Conservation (phyloP, 2,329 filamentous ascomycete genomes). For the Pseudogymnoascus sp. region DNA sequence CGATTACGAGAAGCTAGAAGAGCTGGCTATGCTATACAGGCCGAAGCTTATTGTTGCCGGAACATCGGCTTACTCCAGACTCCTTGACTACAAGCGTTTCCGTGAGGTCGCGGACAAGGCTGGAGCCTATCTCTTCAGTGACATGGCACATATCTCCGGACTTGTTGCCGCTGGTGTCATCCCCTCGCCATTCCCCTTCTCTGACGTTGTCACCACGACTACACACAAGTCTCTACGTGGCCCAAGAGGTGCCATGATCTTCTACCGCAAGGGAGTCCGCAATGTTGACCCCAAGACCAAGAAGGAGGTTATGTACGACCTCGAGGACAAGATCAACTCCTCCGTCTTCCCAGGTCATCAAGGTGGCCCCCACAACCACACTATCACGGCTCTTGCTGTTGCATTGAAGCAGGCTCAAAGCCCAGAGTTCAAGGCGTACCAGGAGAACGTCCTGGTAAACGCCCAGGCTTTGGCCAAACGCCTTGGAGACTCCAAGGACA, state of each 20-base stretch:
- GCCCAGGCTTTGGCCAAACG: slow-evolving; percentile 74
- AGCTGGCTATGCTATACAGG: slow-evolving; percentile 78
- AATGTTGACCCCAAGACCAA: slow-evolving; percentile 64
- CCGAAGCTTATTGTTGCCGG: slow-evolving; percentile 94
- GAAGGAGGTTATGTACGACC: slow-evolving; percentile 77
- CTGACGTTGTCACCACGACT: slow-evolving; percentile 94
- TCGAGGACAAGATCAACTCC: slow-evolving; percentile 87
- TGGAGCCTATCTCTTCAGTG: slow-evolving; percentile 84
- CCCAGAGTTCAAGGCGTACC: slow-evolving; percentile 86
- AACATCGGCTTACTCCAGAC: slow-evolving; percentile 88
- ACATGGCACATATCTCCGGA: slow-evolving; percentile 97
- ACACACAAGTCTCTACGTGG: slow-evolving; percentile 96
- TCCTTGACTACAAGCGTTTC: slow-evolving; percentile 93
- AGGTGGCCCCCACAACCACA: slow-evolving; percentile 97
- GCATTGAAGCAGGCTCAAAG: slow-evolving; percentile 89
- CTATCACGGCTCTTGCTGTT: slow-evolving; percentile 89
- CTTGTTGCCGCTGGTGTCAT: slow-evolving; percentile 87
- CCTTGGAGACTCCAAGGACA: slow-evolving; percentile 58
- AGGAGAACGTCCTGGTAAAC: slow-evolving; percentile 82
- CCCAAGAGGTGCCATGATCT: slow-evolving; percentile 94
- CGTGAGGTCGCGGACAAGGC: slow-evolving; percentile 84
- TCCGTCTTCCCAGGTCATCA: slow-evolving; percentile 98
- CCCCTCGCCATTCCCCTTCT: slow-evolving; percentile 78
- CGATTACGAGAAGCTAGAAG: slow-evolving; percentile 86
- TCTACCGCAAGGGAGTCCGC: slow-evolving; percentile 89